Evolutionary conservation across 2,329 filamentous ascomycete genomes (phyloP).

Genomic region (Exophiala dermatitidis): DNA sequence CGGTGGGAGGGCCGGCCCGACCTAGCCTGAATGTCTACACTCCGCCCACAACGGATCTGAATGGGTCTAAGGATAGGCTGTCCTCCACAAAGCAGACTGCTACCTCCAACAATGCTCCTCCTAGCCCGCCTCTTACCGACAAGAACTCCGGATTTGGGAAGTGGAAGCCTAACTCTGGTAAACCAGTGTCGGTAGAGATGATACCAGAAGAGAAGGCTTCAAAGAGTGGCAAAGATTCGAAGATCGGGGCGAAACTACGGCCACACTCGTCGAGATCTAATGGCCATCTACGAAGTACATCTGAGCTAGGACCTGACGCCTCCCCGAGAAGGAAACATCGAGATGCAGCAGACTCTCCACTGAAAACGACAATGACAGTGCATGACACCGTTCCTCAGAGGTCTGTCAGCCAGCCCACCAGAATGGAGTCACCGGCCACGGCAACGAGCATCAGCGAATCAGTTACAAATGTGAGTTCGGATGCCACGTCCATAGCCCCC

Average conservation of each 20-base stretch:
- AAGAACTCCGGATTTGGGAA: slow-evolving; percentile 34
- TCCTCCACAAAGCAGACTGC: slow-evolving; percentile 14
- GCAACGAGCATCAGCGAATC: slow-evolving; percentile 33
- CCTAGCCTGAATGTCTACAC: slow-evolving; percentile 47
- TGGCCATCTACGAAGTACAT: slow-evolving; percentile 36
- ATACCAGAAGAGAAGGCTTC: slow-evolving; percentile 27
- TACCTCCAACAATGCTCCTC: slow-evolving; percentile 34
- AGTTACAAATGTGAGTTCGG: slow-evolving; percentile 31
- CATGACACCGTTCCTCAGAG: slow-evolving; percentile 24
- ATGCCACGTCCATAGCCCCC: slow-evolving; percentile 42
- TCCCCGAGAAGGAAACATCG: slow-evolving; percentile 30
- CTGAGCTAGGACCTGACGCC: slow-evolving; percentile 33
- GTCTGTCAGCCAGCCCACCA: slow-evolving; percentile 32
- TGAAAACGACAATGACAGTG: slow-evolving; percentile 31
- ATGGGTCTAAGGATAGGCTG: slow-evolving; percentile 42
- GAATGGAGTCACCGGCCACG: slow-evolving; percentile 33
- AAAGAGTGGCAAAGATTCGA: slow-evolving; percentile 31
- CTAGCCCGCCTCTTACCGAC: slow-evolving; percentile 45
- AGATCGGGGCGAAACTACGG: slow-evolving; percentile 34
- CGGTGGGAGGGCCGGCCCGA: slow-evolving; percentile 56
- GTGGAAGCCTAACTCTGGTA: slow-evolving; percentile 32
- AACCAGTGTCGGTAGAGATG: slow-evolving; percentile 26
- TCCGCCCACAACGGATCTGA: slow-evolving; percentile 65
- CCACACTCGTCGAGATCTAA: slow-evolving; percentile 38
- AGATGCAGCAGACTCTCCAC: slow-evolving; percentile 34